Evolutionary conservation across 371 early-diverging fungal species (phyloP).

Genomic region (Cokeromyces recurvatus): DNA sequence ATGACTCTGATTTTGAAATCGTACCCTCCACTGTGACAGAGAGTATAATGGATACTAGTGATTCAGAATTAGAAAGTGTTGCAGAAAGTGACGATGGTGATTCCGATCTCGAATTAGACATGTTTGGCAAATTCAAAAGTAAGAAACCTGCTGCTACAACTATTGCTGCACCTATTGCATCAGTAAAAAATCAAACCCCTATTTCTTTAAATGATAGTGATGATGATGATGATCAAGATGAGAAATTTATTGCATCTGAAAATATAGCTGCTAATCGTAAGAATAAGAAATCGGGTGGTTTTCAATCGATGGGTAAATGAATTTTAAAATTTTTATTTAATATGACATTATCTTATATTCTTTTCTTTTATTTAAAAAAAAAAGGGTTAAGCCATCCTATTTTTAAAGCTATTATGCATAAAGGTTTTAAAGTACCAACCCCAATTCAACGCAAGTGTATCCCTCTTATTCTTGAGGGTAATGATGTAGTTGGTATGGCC

Average conservation of each 20-base stretch:
- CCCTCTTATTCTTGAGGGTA: conserved; percentile 85
- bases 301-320: conserved; percentile 94
- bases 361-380: conserved; percentile 3
- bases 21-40: conserved; percentile 9
- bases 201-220: conserved; percentile 27
- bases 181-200: conserved; percentile 11
- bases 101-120: conserved; percentile 35
- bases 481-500: conserved; percentile 97
- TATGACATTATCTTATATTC: too few species aligned
- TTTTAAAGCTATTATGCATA: conserved; percentile 84
- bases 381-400: conserved; percentile 67
- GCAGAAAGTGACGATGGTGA: conserved; percentile 8
- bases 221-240: conserved; percentile 39
- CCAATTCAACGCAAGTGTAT: conserved; percentile 98
- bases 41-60: not conserved
- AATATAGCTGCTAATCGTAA: conserved; percentile 73
- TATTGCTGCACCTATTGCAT: conserved; percentile 8
- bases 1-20: conserved; percentile 34
- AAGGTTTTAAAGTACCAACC: conserved; percentile 96
- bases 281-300: conserved; percentile 92
- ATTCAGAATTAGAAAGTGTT: not conserved
- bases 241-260: conserved; percentile 48
- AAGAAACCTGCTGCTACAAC: conserved; percentile 17
- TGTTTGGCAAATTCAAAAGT: conserved; percentile 29
- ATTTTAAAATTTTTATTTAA: too few species aligned